Percentiles rank a stretch among this genome's conserved stretches.
phyloP scores from a whole-genome alignment of 1,284 basidiomycete genomes.

The Ustilago crameri region DNA sequence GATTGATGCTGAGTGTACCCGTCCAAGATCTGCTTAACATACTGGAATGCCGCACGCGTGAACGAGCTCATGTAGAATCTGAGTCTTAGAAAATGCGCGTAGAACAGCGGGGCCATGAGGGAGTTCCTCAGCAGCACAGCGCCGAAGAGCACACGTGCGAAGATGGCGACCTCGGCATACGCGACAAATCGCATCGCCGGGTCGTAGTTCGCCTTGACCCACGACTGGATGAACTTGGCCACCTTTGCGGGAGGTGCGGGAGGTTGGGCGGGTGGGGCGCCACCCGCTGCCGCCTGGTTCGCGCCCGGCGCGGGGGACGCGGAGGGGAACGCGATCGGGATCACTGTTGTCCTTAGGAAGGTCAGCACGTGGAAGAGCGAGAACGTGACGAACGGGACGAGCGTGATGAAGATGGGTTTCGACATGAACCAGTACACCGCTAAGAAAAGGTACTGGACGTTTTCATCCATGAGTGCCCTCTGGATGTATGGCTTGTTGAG shows the following conservation, averaged over 20 bases:
- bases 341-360: conserved; percentile 60
- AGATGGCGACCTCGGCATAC: conserved; percentile 67
- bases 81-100: conserved; percentile 65
- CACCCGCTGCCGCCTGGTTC: conserved; percentile 26
- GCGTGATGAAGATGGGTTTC: conserved; percentile 67
- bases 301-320: conserved; percentile 35
- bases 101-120: conserved; percentile 63
- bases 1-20: conserved; percentile 54
- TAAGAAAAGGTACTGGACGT: conserved; percentile 67
- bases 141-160: conserved; percentile 64
- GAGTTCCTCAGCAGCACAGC: conserved; percentile 65
- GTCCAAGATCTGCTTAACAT: conserved; percentile 61
- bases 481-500: conserved; percentile 66
- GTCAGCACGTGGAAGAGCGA: conserved; percentile 68
- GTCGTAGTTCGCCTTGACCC: conserved; percentile 68
- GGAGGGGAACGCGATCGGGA: conserved; percentile 56
- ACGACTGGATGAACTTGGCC: conserved; percentile 64
- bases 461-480: conserved; percentile 68
- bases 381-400: conserved; percentile 67
- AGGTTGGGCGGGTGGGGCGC: conserved; percentile 31
- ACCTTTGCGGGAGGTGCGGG: conserved; percentile 51
- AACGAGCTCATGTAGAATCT: conserved; percentile 68
- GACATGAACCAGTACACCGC: conserved; percentile 68
- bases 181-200: conserved; percentile 68
- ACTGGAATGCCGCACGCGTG: conserved; percentile 65